These are phyloP conservation scores for Podaxis mareebaensis DNA, from an alignment of 768 basidiomycete species.

Conservation along the genomic window DNA sequence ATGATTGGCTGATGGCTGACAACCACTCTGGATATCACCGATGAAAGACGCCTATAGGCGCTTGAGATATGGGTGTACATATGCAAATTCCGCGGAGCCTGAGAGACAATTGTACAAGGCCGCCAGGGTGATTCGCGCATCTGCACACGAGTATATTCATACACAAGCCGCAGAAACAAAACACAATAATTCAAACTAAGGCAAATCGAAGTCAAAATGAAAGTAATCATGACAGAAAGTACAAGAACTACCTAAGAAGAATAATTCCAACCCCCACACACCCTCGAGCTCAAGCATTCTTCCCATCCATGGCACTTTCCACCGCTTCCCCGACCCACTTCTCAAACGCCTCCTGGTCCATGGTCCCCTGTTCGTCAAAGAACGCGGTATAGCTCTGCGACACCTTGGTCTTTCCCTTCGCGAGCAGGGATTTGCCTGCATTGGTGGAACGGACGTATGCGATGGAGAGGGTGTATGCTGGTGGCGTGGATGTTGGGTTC, in stretches of 20 bases:
- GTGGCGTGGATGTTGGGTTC: slow-evolving; percentile 37
- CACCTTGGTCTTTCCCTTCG: slow-evolving; percentile 61
- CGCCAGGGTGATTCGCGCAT: no score
- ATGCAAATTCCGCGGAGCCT: background rate
- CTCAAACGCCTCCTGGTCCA: slow-evolving; percentile 78
- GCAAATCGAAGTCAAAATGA: background rate
- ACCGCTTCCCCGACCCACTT: slow-evolving; percentile 77
- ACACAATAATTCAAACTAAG: background rate
- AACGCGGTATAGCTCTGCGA: slow-evolving; percentile 66
- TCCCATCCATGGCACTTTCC: slow-evolving; percentile 72
- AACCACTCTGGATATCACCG: no score
- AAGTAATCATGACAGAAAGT: background rate
- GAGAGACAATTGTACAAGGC: no score
- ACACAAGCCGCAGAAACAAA: slow-evolving; percentile 2
- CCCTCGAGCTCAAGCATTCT: slow-evolving; percentile 36
- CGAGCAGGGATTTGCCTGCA: slow-evolving; percentile 83
- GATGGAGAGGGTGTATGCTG: slow-evolving; percentile 66
- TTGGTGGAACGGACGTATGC: slow-evolving; percentile 79
- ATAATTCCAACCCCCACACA: background rate
- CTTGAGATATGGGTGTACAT: no score
- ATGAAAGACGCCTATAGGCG: no score
- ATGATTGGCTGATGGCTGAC: no score
- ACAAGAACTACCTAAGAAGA: background rate
- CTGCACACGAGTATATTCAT: slow-evolving; percentile 10
- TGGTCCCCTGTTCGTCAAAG: slow-evolving; percentile 77